Evolutionary conservation across 805 yeast species (phyloP), one percentile per base, ranked within the genome.

Genomic region (Vanderwaltozyma yarrowii): DNA sequence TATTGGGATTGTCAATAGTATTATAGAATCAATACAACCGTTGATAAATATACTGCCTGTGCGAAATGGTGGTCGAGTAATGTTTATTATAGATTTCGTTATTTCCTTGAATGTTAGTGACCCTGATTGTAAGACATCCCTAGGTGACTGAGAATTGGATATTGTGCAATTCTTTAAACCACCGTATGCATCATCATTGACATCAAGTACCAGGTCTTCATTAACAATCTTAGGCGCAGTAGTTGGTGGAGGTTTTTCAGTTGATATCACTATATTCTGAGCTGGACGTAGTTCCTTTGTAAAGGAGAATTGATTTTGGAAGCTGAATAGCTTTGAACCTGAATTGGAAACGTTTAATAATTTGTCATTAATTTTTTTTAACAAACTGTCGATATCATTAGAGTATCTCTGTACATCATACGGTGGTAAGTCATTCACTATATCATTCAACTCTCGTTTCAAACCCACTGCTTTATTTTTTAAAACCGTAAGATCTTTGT

Each of bases 1-100:
- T 4, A 30, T 28, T 2, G 50, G 50, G 7, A 48, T n/a, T 7
- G 30, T 34, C 9, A 46, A 19, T 2, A 44, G 3, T 2, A 52
- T 40, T 14, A 43, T 28, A n/a, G 48, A 42, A 32, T 51, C 33
- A 8, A 16, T 15, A 19, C 51, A 45, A 25, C 50, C 42, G 4
- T 45, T 46, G 10, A 58, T 36, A 28, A 46, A 42, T 7, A 58
- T 34, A 33, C 57, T 56, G 12, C 62, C 60, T 11, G 35, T 39
- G 12, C 33, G 17, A 31, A 52, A 56, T 8, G 50, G 50, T 11
- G 50, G 6, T 4, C 38, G 28, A 3, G 42, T 33, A 27, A 53
- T 24, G 12, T 40, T 37, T 3, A 57, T 35, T 3, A 43, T 30
- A 9, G 50, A 42, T 3, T 42, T 28, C 14, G 37, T 15, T 10